Evolutionary conservation across 306 rosid genomes (phyloP).

Genomic region (Cucurbita maxima): DNA sequence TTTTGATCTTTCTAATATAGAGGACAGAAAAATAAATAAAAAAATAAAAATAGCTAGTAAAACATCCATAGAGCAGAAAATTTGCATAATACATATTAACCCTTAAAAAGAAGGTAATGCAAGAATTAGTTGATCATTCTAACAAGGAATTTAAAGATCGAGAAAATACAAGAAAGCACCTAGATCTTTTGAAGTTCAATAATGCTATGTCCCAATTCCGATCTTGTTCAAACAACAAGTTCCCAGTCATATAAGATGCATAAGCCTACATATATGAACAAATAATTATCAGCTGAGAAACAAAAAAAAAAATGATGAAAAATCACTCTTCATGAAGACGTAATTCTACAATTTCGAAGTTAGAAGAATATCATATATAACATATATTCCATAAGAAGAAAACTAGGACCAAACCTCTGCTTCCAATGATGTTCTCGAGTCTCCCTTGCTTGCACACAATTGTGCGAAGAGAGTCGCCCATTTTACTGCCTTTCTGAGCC

Average conservation of each 20-base stretch:
- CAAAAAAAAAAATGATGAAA: background rate
- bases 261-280: constrained; percentile 46
- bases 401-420: constrained; percentile 56
- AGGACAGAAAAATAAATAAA: background rate
- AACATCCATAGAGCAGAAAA: background rate
- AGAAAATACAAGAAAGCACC: constrained; percentile 30
- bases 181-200: constrained; percentile 85
- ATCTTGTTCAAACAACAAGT: constrained; percentile 91
- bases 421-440: constrained; percentile 89
- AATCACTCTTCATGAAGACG: background rate
- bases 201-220: constrained; percentile 86
- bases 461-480: constrained; percentile 91
- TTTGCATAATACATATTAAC: background rate
- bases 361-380: background rate
- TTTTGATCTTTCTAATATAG: background rate
- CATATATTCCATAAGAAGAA: background rate
- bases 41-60: background rate
- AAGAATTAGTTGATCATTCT: background rate
- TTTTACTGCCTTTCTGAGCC: constrained; percentile 90
- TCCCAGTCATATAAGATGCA: constrained; percentile 92
- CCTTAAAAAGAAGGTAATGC: background rate
- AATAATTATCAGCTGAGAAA: constrained; percentile 1
- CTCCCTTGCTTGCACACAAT: constrained; percentile 77
- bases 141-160: background rate
- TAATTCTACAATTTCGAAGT: background rate